These are phyloP conservation scores for Melaleuca quinquenervia DNA, from an alignment of 345 rosid genomes.

Conservation along the genomic window DNA sequence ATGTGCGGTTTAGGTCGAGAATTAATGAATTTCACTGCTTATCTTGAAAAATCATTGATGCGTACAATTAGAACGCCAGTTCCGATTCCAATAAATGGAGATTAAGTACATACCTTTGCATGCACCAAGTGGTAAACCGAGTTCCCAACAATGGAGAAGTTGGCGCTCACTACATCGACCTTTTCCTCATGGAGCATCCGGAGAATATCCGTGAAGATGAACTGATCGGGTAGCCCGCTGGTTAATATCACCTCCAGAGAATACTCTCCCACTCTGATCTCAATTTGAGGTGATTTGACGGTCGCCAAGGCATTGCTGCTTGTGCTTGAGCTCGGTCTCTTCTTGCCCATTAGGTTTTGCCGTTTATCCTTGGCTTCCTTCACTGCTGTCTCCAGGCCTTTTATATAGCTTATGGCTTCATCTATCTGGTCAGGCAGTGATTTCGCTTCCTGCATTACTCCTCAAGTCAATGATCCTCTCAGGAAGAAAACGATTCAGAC, in stretches of 20 bases:
- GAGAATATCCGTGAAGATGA: slow-evolving; percentile 25
- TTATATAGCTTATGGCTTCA: slow-evolving; percentile 36
- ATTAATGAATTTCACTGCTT: not conserved
- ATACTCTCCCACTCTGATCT: slow-evolving; percentile 24
- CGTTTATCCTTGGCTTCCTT: slow-evolving; percentile 20
- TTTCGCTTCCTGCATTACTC: slow-evolving; percentile 17
- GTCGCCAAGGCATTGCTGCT: not conserved
- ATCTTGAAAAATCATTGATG: not conserved
- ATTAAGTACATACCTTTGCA: slow-evolving; percentile 22
- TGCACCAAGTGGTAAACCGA: slow-evolving; percentile 21
- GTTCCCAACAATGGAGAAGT: slow-evolving; percentile 12
- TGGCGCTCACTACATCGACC: slow-evolving; percentile 27
- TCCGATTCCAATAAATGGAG: not conserved
- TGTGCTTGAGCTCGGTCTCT: slow-evolving; percentile 2
- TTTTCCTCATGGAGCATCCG: slow-evolving; percentile 27
- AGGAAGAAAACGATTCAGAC: not conserved
- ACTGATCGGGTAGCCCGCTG: slow-evolving; percentile 10
- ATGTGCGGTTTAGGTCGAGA: not conserved
- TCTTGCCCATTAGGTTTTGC: slow-evolving; percentile 12
- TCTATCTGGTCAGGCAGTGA: slow-evolving; percentile 45
- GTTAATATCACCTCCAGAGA: slow-evolving; percentile 20
- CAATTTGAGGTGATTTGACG: slow-evolving; percentile 15
- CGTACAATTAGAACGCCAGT: too few species aligned
- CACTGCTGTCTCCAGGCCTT: slow-evolving; percentile 15
- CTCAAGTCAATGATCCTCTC: not conserved